phyloP scores from a whole-genome alignment of 2,329 filamentous ascomycete genomes.

The Curvularia spicifera region DNA sequence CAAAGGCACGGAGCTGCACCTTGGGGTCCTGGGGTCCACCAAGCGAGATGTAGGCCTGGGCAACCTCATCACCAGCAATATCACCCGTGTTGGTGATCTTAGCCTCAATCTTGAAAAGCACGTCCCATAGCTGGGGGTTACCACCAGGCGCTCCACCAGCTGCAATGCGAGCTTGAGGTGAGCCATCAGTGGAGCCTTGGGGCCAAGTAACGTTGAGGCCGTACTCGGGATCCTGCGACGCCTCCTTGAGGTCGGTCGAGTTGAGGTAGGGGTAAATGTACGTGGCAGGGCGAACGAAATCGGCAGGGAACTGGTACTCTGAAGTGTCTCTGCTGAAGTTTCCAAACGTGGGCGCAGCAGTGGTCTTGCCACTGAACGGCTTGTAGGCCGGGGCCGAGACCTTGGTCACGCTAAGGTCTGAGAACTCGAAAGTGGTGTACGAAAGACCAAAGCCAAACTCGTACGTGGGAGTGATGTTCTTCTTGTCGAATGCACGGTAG shows the following conservation, averaged over 20 bases:
- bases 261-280: slow-evolving; percentile 79
- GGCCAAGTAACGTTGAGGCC: slow-evolving; percentile 67
- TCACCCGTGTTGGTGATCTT: slow-evolving; percentile 75
- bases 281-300: slow-evolving; percentile 58
- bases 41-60: slow-evolving; percentile 78
- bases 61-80: slow-evolving; percentile 70
- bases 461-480: slow-evolving; percentile 71
- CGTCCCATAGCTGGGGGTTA: slow-evolving; percentile 69
- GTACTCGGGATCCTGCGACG: slow-evolving; percentile 66
- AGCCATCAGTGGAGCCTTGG: slow-evolving; percentile 61
- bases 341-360: slow-evolving; percentile 68
- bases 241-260: slow-evolving; percentile 62
- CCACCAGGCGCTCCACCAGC: slow-evolving; percentile 70
- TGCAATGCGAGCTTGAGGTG: slow-evolving; percentile 64
- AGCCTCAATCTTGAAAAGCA: slow-evolving; percentile 70
- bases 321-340: slow-evolving; percentile 66
- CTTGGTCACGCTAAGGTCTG: slow-evolving; percentile 66
- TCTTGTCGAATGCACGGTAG: slow-evolving; percentile 75
- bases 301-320: slow-evolving; percentile 72
- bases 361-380: slow-evolving; percentile 67
- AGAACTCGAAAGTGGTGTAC: slow-evolving; percentile 80
- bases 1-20: slow-evolving; percentile 77
- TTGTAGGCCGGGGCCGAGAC: slow-evolving; percentile 60
- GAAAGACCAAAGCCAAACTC: slow-evolving; percentile 83
- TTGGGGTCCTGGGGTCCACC: slow-evolving; percentile 76